Base-by-base conservation (phyloP, 306 rosid genomes). In the Clitoria ternatea region DNA sequence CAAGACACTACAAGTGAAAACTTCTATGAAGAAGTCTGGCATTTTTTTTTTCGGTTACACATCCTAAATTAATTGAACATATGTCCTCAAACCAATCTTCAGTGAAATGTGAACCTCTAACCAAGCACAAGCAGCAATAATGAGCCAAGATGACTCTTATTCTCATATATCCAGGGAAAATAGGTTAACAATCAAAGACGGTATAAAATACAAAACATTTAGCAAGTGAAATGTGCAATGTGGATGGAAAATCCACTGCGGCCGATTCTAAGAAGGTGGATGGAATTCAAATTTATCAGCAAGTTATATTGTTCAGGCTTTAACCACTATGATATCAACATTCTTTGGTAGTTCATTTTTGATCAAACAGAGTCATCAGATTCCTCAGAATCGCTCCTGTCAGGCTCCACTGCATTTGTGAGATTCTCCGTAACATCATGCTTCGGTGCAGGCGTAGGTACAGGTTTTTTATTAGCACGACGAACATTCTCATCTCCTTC, bases 341-440 rank as follows among this genome's bases (percentile, higher is more conserved):
- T 18, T 66, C 69, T 14, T 49, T 72, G 11, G 73, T 45, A 24
- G 29, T 50, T 5, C 33, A 77, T n/a, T 27, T 27, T 57, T 4
- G 10, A 23, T 90, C 80, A 90, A 80, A 85, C 86, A 10, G 98
- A 90, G 42, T 84, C 96, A 54, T 94, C 99, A 4, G 96, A 85
- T 45, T 91, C 97, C 27, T 87, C 96, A 11, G 96, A 89, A 66
- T 91, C 99, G 5, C 91, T 91, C 74, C 96, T 80, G 68, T 89
- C 96, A 65, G 86, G 85, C 70, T 89, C 99, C 26, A 87, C 92
- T 11, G 88, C 87, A 69, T 84, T 87, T 43, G 86, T 57, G 9
- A 56, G 87, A 55, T 82, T 69, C 82, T 89, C 91, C 4, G 83
- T 81, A 64, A 72, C 86, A 80, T 89, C 83, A 56, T 85, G 80